phyloP scores from a whole-genome alignment of 139 green algal species.

The Chlorella sp. region DNA sequence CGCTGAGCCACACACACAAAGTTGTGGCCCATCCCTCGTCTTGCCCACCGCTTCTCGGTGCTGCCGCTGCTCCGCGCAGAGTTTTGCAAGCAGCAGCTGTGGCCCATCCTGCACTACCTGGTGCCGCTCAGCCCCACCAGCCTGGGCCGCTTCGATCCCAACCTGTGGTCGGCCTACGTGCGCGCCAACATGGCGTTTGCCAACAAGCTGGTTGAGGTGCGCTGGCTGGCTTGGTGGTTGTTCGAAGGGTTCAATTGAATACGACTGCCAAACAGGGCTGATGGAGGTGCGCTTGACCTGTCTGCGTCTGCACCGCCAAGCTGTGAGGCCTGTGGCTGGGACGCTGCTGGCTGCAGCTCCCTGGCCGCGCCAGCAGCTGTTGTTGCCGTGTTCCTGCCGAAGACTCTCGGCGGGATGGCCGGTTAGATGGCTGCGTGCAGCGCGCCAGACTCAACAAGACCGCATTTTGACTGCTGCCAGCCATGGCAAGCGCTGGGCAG shows the following conservation, averaged over 20 bases:
- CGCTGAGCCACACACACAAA: slow-evolving; percentile 66
- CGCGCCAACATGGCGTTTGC: slow-evolving; percentile 95
- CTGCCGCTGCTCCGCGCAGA: slow-evolving; percentile 53
- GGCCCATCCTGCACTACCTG: slow-evolving; percentile 98
- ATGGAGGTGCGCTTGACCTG: too few species aligned
- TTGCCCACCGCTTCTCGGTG: too few species aligned
- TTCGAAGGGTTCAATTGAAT: too few species aligned
- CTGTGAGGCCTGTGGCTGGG: too few species aligned
- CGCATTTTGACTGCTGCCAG: neutral
- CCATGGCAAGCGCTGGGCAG: slow-evolving; percentile 42
- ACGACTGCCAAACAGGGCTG: too few species aligned
- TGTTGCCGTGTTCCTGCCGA: too few species aligned
- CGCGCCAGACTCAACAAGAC: too few species aligned
- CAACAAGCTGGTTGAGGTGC: slow-evolving; percentile 81
- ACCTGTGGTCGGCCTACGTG: slow-evolving; percentile 96
- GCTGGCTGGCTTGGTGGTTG: neutral
- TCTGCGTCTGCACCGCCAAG: too few species aligned
- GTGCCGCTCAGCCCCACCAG: slow-evolving; percentile 84
- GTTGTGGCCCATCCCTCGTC: neutral
- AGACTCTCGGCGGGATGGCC: too few species aligned
- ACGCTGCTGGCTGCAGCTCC: too few species aligned
- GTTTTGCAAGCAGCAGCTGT: slow-evolving; percentile 99
- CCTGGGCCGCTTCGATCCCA: slow-evolving; percentile 82
- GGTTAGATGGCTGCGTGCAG: too few species aligned
- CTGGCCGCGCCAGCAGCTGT: too few species aligned